phyloP scores from a whole-genome alignment of 495 filamentous ascomycete species.

The Hypoxylon lienhwacheense region DNA sequence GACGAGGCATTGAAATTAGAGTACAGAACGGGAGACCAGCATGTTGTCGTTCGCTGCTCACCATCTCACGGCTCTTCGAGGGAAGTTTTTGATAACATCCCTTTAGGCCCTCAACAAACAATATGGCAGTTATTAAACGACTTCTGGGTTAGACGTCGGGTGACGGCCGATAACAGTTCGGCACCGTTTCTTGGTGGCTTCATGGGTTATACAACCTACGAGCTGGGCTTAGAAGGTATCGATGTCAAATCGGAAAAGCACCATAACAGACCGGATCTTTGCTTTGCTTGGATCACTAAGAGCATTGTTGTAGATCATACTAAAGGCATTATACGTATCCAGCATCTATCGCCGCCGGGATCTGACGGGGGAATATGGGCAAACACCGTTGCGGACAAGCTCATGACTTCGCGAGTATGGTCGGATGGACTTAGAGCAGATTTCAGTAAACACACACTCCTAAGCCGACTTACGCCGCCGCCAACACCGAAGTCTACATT shows the following conservation, averaged over 20 bases:
- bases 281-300: slow-evolving; percentile 73
- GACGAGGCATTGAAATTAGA: slow-evolving; percentile 55
- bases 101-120: slow-evolving; percentile 41
- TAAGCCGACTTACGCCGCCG: slow-evolving; percentile 33
- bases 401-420: slow-evolving; percentile 36
- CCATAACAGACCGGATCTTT: slow-evolving; percentile 70
- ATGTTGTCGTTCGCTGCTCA: slow-evolving; percentile 38
- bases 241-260: slow-evolving; percentile 44
- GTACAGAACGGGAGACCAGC: slow-evolving; percentile 51
- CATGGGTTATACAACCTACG: slow-evolving; percentile 88
- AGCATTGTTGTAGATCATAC: slow-evolving; percentile 81
- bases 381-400: slow-evolving; percentile 35
- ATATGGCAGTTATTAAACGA: slow-evolving; percentile 60
- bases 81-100: slow-evolving; percentile 31
- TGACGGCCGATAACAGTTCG: slow-evolving; percentile 42
- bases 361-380: slow-evolving; percentile 44
- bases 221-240: slow-evolving; percentile 72
- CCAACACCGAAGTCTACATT: slow-evolving; percentile 26
- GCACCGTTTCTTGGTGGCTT: slow-evolving; percentile 85
- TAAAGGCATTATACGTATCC: slow-evolving; percentile 62
- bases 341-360: slow-evolving; percentile 52
- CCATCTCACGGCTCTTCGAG: slow-evolving; percentile 1
- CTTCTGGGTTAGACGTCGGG: slow-evolving; percentile 56
- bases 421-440: slow-evolving; percentile 30
- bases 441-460: slow-evolving; percentile 23